Percentiles rank a stretch among this genome's conserved stretches.
Conservation (phyloP, 495 filamentous ascomycete genomes). For the Penicillium goetzii region DNA sequence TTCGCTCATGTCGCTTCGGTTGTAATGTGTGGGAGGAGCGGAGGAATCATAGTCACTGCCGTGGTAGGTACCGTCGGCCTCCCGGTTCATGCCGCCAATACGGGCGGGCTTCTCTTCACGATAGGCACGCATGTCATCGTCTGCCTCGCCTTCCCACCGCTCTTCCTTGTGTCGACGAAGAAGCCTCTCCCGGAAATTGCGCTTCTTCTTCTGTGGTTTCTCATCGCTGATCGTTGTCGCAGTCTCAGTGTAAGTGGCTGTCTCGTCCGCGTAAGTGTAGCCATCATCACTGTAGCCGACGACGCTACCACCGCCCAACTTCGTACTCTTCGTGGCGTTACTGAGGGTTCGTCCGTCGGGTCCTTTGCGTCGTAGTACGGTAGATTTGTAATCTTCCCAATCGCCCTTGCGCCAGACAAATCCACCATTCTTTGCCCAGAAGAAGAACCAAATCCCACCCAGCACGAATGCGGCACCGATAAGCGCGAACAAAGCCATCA, state of each 20-base stretch:
- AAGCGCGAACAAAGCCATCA: slow-evolving; percentile 84
- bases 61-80: slow-evolving; percentile 72
- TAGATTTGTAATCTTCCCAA: slow-evolving; percentile 98
- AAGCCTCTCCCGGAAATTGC: slow-evolving; percentile 44
- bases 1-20: slow-evolving; percentile 56
- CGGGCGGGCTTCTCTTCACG: slow-evolving; percentile 80
- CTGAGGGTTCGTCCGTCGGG: slow-evolving; percentile 82
- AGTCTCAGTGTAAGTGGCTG: slow-evolving; percentile 40
- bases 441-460: slow-evolving; percentile 92
- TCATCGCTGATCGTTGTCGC: slow-evolving; percentile 48
- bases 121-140: slow-evolving; percentile 78
- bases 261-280: slow-evolving; percentile 53
- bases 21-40: slow-evolving; percentile 51
- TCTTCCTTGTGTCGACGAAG: slow-evolving; percentile 46
- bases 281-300: slow-evolving; percentile 65
- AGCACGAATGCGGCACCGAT: slow-evolving; percentile 79
- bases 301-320: slow-evolving; percentile 77
- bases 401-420: slow-evolving; percentile 83
- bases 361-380: slow-evolving; percentile 88
- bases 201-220: slow-evolving; percentile 43
- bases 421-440: slow-evolving; percentile 95
- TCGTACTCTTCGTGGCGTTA: slow-evolving; percentile 78
- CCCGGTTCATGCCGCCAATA: slow-evolving; percentile 82
- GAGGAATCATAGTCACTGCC: slow-evolving; percentile 62
- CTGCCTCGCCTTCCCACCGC: slow-evolving; percentile 60